Evolutionary conservation across 805 yeast genomes (phyloP).

Genomic region (Kluyveromyces siamensis): DNA sequence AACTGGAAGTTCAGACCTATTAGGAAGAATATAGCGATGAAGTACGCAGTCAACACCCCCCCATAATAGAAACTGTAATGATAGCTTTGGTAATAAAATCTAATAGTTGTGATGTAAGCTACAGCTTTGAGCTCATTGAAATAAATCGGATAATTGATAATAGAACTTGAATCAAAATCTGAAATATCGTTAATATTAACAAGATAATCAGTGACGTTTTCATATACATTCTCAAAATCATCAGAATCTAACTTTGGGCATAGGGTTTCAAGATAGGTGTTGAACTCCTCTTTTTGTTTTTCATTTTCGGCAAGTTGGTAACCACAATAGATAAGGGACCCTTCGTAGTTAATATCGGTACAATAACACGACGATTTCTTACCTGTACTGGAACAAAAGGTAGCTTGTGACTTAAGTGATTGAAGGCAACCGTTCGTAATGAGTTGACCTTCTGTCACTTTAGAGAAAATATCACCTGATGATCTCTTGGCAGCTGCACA

Average conservation of each 20-base stretch:
- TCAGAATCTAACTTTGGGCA: constrained; percentile 30
- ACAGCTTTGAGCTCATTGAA: constrained; percentile 19
- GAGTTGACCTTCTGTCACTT: too few relatives aligned
- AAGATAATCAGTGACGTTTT: constrained; percentile 38
- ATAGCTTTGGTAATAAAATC: constrained; percentile 27
- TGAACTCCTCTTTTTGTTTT: constrained; percentile 9
- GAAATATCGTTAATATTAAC: constrained; percentile 25
- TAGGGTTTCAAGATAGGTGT: constrained; percentile 19
- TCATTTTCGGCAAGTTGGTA: constrained; percentile 9
- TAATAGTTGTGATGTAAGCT: constrained; percentile 17
- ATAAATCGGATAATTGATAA: constrained; percentile 31
- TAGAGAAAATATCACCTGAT: too few relatives aligned
- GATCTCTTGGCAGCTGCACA: too few relatives aligned
- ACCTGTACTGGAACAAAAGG: too few relatives aligned
- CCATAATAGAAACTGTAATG: constrained; percentile 39
- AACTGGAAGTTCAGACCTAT: constrained; percentile 37
- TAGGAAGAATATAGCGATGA: constrained; percentile 37
- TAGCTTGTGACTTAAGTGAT: too few relatives aligned
- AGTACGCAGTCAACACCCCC: constrained; percentile 38
- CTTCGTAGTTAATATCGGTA: constrained; percentile 21
- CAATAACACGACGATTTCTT: constrained; percentile 27
- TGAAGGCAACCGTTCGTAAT: too few relatives aligned
- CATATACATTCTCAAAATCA: constrained; percentile 29
- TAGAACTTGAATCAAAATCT: constrained; percentile 29
- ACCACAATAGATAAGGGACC: constrained; percentile 25